phyloP scores from a whole-genome alignment of 1,139 yeast genomes.

The Hansenula sp. region DNA sequence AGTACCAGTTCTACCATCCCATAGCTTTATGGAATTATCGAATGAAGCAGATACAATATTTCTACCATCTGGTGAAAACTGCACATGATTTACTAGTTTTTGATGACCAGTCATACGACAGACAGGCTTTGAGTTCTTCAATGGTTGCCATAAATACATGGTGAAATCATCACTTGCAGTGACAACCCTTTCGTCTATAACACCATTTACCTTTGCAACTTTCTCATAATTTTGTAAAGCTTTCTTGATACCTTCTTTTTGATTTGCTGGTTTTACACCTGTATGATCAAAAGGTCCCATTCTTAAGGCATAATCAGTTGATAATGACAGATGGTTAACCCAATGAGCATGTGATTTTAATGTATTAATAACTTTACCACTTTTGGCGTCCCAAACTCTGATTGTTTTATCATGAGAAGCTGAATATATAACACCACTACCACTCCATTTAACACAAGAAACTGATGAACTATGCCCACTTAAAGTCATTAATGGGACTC shows the following conservation, averaged over 20 bases:
- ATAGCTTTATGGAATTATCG: slow-evolving; percentile 88
- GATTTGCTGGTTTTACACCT: slow-evolving; percentile 42
- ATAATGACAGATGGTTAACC: slow-evolving; percentile 90
- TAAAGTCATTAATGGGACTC: slow-evolving; percentile 66
- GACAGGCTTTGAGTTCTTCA: slow-evolving; percentile 73
- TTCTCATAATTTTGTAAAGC: slow-evolving; percentile 72
- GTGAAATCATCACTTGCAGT: slow-evolving; percentile 98
- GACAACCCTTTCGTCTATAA: slow-evolving; percentile 72
- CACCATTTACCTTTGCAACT: slow-evolving; percentile 70
- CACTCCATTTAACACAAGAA: slow-evolving; percentile 96
- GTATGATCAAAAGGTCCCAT: slow-evolving; percentile 78
- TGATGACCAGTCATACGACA: slow-evolving; percentile 98
- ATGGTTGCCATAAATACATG: slow-evolving; percentile 96
- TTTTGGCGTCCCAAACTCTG: slow-evolving; percentile 83
- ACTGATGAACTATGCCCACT: slow-evolving; percentile 89
- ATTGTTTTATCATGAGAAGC: slow-evolving; percentile 95
- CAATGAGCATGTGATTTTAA: slow-evolving; percentile 93
- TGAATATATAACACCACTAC: slow-evolving; percentile 77
- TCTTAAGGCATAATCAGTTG: slow-evolving; percentile 85
- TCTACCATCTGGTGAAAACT: slow-evolving; percentile 94
- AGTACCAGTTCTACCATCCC: slow-evolving; percentile 95
- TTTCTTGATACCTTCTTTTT: slow-evolving; percentile 52
- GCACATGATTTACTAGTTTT: slow-evolving; percentile 91
- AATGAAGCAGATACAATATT: slow-evolving; percentile 89
- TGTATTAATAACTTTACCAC: slow-evolving; percentile 75